Evolutionary conservation across 306 rosid genomes (phyloP), one percentile per base, ranked within the genome.

Genomic region (Cucumis sativus): DNA sequence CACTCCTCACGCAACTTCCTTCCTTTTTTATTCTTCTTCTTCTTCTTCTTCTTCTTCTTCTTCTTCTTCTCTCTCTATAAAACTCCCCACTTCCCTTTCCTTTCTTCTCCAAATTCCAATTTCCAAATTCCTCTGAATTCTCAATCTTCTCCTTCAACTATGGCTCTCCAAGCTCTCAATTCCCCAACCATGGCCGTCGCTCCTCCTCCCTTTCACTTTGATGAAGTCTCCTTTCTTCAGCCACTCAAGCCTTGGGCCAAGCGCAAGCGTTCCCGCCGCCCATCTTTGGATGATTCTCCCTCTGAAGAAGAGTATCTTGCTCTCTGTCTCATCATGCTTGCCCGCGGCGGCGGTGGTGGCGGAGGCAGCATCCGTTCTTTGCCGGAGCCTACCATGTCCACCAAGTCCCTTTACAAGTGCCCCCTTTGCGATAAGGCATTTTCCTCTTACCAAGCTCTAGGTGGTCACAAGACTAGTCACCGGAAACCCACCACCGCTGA

Each of bases 381-480:
- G 10, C 33, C 54, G 2, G 64, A 52, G 3, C 67, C 67, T 0
- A 78, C 63, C 4, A 83, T 78, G 16, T 8, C 81, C 11, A 13
- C 65, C 70, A 89, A 86, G 73, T 85, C 71, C 2, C 79, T 84
- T 23, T 88, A 89, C 80, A 79, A 33, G 79, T 95, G 99, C 62
- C 82, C 86, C 13, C 89, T 95, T 3, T 91, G 99, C 72, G 60
- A 83, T 87, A 95, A 89, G 77, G 89, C 89, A 0, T 95, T 95
- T 28, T 33, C 93, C 0, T 95, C 99, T 5, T 92, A 90, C 78
- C 99, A 95, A 41, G 99, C 99, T 17, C 88, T 92, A 15, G 99
- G 97, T 4, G 99, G 99, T 0, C 99, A 95, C 87, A 92, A 92
- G 78, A 95, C 99, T 21, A 95, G 97, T 61, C 99, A 95, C 84